phyloP scores from a whole-genome alignment of 192 early-diverging fungal species.

The Coemansia interrupta region DNA sequence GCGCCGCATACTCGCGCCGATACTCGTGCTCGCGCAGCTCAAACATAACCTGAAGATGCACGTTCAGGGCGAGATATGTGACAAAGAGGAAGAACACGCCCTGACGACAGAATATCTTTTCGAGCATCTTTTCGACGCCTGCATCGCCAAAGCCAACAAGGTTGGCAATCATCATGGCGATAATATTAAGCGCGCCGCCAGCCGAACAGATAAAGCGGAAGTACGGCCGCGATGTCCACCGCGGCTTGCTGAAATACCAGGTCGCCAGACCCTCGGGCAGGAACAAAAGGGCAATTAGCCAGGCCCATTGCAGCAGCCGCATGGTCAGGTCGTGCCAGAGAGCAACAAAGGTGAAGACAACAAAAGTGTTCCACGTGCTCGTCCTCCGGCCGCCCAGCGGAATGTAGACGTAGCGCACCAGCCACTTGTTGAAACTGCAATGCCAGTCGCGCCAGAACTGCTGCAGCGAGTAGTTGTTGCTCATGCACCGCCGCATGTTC shows the following conservation, averaged over 20 bases:
- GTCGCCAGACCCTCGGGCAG: constrained; percentile 76
- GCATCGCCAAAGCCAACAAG: constrained; percentile 95
- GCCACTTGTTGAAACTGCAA: constrained; percentile 88
- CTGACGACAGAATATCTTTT: constrained; percentile 54
- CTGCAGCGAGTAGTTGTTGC: constrained; percentile 89
- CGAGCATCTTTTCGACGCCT: constrained; percentile 72
- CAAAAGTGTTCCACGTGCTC: constrained; percentile 72
- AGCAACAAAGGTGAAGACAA: constrained; percentile 95
- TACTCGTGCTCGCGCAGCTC: constrained; percentile 75
- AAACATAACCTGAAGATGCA: constrained; percentile 75
- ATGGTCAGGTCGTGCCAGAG: constrained; percentile 94
- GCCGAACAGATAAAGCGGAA: constrained; percentile 77
- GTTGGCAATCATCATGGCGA: constrained; percentile 93
- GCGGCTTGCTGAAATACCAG: constrained; percentile 40
- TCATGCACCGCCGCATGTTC: constrained; percentile 96
- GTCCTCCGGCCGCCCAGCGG: constrained; percentile 81
- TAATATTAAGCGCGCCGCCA: constrained; percentile 83
- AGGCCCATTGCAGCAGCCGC: constrained; percentile 84
- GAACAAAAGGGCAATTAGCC: constrained; percentile 83
- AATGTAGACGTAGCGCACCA: constrained; percentile 82
- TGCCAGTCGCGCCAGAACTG: constrained; percentile 98
- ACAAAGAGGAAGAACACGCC: constrained; percentile 53
- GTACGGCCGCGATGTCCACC: constrained; percentile 42
- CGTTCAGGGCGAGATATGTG: constrained; percentile 57
- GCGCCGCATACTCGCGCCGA: constrained; percentile 8